Evolutionary conservation across 2,329 filamentous ascomycete species (phyloP), one percentile per base, ranked within the genome.

Genomic region (Fusarium aywerte): DNA sequence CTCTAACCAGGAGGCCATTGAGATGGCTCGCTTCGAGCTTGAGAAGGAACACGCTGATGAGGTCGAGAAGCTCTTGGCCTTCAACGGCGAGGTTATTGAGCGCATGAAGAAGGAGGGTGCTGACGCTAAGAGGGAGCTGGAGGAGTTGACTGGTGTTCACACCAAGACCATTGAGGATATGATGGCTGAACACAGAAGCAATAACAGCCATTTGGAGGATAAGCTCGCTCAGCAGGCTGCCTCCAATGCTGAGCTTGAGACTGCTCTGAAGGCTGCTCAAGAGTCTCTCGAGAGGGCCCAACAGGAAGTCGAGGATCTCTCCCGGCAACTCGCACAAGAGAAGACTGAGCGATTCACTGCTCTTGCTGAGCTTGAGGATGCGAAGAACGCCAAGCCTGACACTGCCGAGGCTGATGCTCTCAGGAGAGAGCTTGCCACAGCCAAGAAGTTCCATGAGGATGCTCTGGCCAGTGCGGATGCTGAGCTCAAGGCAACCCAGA

Each of bases 271-370:
- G 64, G 66, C 73, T 29, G 75, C 82, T 25, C 80, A 83, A 67
- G 78, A 79, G 33, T 77, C 81, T 20, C 76, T 86, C 16, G 76
- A 74, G 50, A 82, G 83, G 72, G 74, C 80, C 4, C 78, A 85
- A 65, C 76, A 78, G 27, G 86, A 88, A 67, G 74, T 80, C 31
- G 80, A 82, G 65, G 79, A 82, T 23, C 75, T 88, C 64, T 81
- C 82, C 55, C 83, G 84, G 69, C 81, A 84, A 69, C 83, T 89
- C 39, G 86, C 84, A 3, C 80, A 84, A 47, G 85, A 85, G 67
- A 88, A 88, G 80, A 87, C 88, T 79, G 84, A 84, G 55, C 86
- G 86, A 62, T 84, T 86, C 61, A 84, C 83, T 57, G 83, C 86
- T 11, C 82, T 86, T 75, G 87, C 87, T 20, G 87, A 88, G 49